Base-by-base conservation (phyloP, 805 yeast genomes). In the Candida verbasci region DNA sequence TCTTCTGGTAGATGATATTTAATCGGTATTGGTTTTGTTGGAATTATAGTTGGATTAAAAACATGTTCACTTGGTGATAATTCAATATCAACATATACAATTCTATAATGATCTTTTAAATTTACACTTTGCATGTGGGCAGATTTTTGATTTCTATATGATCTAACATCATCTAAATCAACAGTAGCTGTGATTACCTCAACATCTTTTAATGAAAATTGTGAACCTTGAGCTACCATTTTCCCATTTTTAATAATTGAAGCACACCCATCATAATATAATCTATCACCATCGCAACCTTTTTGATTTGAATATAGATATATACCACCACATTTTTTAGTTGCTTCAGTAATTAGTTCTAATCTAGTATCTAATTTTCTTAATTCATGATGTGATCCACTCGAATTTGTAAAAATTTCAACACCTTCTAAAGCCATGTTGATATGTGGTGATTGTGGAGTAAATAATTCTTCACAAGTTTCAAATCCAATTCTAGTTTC, bases 271-370 rank as follows among this genome's bases (percentile, higher is more conserved):
- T 93, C 99, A 55, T 93, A 93, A 60, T 93, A 93, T 29, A 93
- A 64, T 40, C 99, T 72, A 55, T 94, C 99, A 48, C 99, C 99
- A 57, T 93, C 99, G 58, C 99, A 93, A 2, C 99, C 99, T 46
- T 84, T 80, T 62, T 94, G 99, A 61, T 93, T 93, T 12, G 97
- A 76, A 51, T 93, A 93, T 33, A 93, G 65, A 50, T 93, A 93
- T 18, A 93, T 78, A 24, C 99, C 99, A 36, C 99, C 99, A 55
- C 97, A 89, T 60, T 93, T 88, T 37, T 86, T 76, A 2, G 97
- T 89, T 1, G 98, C 97, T 54, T 86, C 96, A 11, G 80, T 76
- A 48, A 93, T 93, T 53, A 93, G 70, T 39, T 82, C 76, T 66
- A 93, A 68, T 50, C 99, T 75, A 6, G 86, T 80, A 62, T 91